Evolutionary conservation across 2,329 filamentous ascomycete genomes (phyloP).

Genomic region (Colletotrichum lupini): DNA sequence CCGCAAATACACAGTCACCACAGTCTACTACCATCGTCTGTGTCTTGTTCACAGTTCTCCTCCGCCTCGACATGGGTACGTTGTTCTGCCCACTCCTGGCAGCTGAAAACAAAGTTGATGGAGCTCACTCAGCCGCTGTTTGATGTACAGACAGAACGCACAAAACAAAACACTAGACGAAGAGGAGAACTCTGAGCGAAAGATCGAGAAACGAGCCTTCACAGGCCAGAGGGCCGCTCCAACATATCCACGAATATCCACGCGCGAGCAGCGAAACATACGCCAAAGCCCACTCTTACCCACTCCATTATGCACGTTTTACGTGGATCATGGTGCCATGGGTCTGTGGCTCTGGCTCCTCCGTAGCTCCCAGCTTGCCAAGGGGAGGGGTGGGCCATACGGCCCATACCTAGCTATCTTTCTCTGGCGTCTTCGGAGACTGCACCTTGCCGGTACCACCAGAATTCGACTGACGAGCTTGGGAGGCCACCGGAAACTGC

Average conservation of each 20-base stretch:
- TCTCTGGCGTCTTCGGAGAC: background rate
- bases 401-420: too few species aligned
- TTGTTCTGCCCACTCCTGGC: background rate
- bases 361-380: constrained; percentile 1
- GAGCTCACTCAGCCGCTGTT: constrained; percentile 11
- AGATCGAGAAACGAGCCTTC: background rate
- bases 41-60: too few species aligned
- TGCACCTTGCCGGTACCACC: background rate
- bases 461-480: background rate
- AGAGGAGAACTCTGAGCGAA: background rate
- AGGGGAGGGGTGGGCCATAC: background rate
- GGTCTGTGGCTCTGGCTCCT: background rate
- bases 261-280: background rate
- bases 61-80: constrained; percentile 8
- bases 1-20: too few species aligned
- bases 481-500: background rate
- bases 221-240: background rate
- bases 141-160: background rate
- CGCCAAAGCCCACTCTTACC: constrained; percentile 3
- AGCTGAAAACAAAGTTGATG: constrained; percentile 1
- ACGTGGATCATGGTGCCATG: constrained; percentile 12
- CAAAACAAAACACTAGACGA: background rate
- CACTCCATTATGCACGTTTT: constrained; percentile 18
- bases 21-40: too few species aligned
- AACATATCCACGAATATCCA: background rate